Evolutionary conservation across 176 grass and related monocot species (phyloP).

Genomic region (Eremochloa ophiuroides): DNA sequence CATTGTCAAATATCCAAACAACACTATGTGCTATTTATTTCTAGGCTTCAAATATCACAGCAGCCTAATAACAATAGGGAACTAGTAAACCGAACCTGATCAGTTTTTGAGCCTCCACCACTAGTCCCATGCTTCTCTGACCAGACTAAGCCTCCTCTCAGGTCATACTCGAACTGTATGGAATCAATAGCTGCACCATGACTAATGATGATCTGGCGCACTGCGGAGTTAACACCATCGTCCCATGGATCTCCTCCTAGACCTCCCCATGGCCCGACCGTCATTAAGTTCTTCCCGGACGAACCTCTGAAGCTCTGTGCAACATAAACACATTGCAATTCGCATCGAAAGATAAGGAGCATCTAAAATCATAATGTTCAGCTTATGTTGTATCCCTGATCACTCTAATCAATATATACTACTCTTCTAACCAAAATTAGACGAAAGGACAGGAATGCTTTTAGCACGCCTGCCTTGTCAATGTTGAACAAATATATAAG

Average conservation of each 20-base stretch:
- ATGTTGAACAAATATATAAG: neutral
- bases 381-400: neutral
- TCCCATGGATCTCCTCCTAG: conserved; percentile 47
- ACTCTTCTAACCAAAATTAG: neutral
- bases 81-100: conserved; percentile 34
- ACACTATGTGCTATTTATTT: neutral
- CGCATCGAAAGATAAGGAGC: neutral
- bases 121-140: conserved; percentile 42
- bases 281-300: conserved; percentile 25
- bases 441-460: neutral
- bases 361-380: neutral
- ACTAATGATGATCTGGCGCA: conserved; percentile 35
- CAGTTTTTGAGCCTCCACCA: conserved; percentile 25
- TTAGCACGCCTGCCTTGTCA: neutral
- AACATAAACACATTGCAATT: neutral
- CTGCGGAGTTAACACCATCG: conserved; percentile 35
- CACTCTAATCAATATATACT: neutral
- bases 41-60: neutral
- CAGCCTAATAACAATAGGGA: neutral
- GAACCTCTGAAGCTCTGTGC: conserved; percentile 39
- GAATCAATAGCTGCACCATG: conserved; percentile 44
- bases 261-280: conserved; percentile 56
- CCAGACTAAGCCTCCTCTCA: conserved; percentile 41
- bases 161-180: conserved; percentile 47
- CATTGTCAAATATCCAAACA: neutral